Percentiles rank a stretch among this genome's conserved stretches.
phyloP scores from a whole-genome alignment of 176 grass and related monocot genomes.

The Phragmites australis region DNA sequence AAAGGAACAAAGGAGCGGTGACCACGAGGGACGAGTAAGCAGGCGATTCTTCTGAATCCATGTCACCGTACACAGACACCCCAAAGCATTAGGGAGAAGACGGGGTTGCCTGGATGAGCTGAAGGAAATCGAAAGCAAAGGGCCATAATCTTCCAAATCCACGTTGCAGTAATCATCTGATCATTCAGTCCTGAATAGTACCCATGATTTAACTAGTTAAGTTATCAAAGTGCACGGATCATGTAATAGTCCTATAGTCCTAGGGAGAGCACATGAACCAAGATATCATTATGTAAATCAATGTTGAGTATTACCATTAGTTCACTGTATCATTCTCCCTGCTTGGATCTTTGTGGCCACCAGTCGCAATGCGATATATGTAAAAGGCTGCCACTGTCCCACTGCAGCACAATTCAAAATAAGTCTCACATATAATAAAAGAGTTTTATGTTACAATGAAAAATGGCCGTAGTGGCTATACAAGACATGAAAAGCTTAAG shows the following conservation, averaged over 20 bases:
- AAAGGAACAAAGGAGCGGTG: constrained; percentile 14
- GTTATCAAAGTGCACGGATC: not conserved
- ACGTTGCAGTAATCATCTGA: not conserved
- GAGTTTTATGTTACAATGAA: not conserved
- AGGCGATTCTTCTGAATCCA: constrained; percentile 22
- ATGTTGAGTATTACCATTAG: constrained; percentile 39
- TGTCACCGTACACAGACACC: not conserved
- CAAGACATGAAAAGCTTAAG: constrained; percentile 5
- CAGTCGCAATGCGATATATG: constrained; percentile 40
- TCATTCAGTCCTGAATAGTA: constrained; percentile 14
- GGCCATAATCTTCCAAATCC: constrained; percentile 17
- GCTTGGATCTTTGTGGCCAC: constrained; percentile 27
- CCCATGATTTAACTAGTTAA: constrained; percentile 7
- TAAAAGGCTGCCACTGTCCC: constrained; percentile 57
- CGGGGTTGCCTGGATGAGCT: not conserved
- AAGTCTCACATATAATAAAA: constrained; percentile 17
- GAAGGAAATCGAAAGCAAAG: constrained; percentile 2
- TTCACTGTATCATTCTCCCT: constrained; percentile 35
- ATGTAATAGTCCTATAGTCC: not conserved
- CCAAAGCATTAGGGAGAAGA: not conserved
- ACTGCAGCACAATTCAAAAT: constrained; percentile 47
- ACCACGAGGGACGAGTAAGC: not conserved
- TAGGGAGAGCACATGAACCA: not conserved
- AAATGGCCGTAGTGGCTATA: not conserved
- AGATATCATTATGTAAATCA: not conserved